Conservation (phyloP, 768 basidiomycete species). For the Phylloporus arenicola region DNA sequence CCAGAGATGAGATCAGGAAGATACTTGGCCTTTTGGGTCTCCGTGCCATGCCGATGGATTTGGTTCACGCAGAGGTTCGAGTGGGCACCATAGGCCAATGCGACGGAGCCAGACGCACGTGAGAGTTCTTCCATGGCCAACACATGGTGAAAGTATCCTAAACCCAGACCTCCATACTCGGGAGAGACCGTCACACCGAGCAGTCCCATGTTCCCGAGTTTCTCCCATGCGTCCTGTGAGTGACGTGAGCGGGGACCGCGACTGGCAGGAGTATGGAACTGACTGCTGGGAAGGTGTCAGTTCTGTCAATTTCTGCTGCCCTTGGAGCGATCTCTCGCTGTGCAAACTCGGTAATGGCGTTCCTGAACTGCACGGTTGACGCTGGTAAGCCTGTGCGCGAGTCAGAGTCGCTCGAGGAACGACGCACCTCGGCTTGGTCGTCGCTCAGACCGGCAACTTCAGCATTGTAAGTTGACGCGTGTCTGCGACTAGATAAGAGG, state of each 20-base stretch:
- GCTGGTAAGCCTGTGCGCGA: neutral
- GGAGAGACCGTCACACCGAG: slow-evolving; percentile 81
- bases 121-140: slow-evolving; percentile 95
- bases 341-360: slow-evolving; percentile 74
- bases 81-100: slow-evolving; percentile 87
- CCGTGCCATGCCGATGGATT: slow-evolving; percentile 80
- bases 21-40: slow-evolving; percentile 75
- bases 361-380: slow-evolving; percentile 57
- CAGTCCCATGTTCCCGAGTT: slow-evolving; percentile 88
- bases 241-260: slow-evolving; percentile 9
- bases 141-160: slow-evolving; percentile 84
- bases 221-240: slow-evolving; percentile 76
- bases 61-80: slow-evolving; percentile 87
- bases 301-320: slow-evolving; percentile 81
- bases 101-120: slow-evolving; percentile 85
- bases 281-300: slow-evolving; percentile 76
- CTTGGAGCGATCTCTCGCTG: slow-evolving; percentile 79
- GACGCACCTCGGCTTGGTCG: slow-evolving; percentile 70
- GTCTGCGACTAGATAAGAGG: slow-evolving; percentile 3
- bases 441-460: slow-evolving; percentile 73
- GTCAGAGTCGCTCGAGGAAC: neutral
- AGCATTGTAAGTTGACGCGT: slow-evolving; percentile 57
- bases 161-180: slow-evolving; percentile 73
- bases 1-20: slow-evolving; percentile 77
- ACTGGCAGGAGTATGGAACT: slow-evolving; percentile 14